Percentiles rank a stretch among this genome's conserved stretches.
Evolutionary conservation across 2,329 filamentous ascomycete genomes (phyloP).

Genomic region (Aspergillus alliaceus): DNA sequence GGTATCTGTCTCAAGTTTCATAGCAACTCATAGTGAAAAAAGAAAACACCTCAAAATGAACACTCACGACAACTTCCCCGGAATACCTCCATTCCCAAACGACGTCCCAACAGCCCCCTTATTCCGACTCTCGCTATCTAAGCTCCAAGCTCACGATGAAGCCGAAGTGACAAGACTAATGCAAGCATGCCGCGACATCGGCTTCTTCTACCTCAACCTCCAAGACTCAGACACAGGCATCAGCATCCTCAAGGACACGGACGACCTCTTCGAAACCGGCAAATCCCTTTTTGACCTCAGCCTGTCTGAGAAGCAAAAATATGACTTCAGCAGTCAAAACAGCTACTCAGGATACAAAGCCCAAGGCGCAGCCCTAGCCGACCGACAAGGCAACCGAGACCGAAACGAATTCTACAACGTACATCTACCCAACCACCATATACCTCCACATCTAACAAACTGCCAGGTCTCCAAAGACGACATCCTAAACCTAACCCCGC

Average conservation of each 20-base stretch:
- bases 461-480: constrained; percentile 57
- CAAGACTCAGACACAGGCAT: constrained; percentile 37
- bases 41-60: background rate
- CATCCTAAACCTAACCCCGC: constrained; percentile 41
- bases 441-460: constrained; percentile 13
- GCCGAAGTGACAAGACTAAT: constrained; percentile 38
- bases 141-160: constrained; percentile 37
- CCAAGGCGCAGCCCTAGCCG: constrained; percentile 48
- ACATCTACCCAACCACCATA: constrained; percentile 11
- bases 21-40: background rate
- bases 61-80: constrained; percentile 21
- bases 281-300: constrained; percentile 50
- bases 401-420: constrained; percentile 59
- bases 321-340: constrained; percentile 52
- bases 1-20: background rate
- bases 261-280: constrained; percentile 49
- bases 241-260: constrained; percentile 44
- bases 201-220: constrained; percentile 60
- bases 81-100: constrained; percentile 42
- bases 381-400: constrained; percentile 51
- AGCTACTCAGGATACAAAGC: constrained; percentile 58
- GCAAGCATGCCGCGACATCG: constrained; percentile 48
- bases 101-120: constrained; percentile 46
- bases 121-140: constrained; percentile 41
- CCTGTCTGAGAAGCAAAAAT: constrained; percentile 54